Percentiles rank a stretch among this genome's conserved stretches.
Conservation (phyloP, 2,329 filamentous ascomycete species). For the Knufia fluminis region DNA sequence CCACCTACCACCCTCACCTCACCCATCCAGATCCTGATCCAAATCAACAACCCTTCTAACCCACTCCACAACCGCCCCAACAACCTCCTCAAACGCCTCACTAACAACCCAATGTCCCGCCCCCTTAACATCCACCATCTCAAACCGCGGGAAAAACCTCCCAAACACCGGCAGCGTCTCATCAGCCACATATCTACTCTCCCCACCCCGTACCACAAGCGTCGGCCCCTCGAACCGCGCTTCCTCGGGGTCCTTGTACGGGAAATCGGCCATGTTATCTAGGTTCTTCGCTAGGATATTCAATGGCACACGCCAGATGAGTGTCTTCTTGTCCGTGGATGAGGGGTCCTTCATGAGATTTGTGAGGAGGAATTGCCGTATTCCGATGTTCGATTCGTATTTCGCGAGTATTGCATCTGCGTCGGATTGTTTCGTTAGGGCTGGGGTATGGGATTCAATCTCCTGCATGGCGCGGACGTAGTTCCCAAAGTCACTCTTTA, state of each 20-base stretch:
- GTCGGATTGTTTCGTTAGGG: constrained; percentile 16
- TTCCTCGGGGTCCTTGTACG: constrained; percentile 63
- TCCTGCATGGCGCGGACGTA: constrained; percentile 79
- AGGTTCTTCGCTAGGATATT: constrained; percentile 58
- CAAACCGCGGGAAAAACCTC: constrained; percentile 33
- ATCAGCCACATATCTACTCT: constrained; percentile 33
- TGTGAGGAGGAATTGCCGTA: constrained; percentile 85
- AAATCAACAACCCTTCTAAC: constrained; percentile 18
- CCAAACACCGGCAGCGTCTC: constrained; percentile 33
- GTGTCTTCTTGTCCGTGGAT: constrained; percentile 38
- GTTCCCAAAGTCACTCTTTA: constrained; percentile 64
- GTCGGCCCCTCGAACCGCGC: constrained; percentile 65
- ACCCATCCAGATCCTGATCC: no score
- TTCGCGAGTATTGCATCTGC: constrained; percentile 17
- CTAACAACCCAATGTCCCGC: constrained; percentile 39
- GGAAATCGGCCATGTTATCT: constrained; percentile 76
- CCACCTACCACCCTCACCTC: no score
- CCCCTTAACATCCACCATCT: constrained; percentile 31
- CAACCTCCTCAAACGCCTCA: constrained; percentile 36
- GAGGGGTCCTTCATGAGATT: constrained; percentile 56
- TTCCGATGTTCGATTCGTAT: constrained; percentile 49
- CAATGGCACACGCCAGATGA: constrained; percentile 73
- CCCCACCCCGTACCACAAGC: constrained; percentile 56
- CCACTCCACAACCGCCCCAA: constrained; percentile 27
- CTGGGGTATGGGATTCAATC: constrained; percentile 47